Conservation (phyloP, 1,139 yeast species). For the Sugiyamaella paludigena region DNA sequence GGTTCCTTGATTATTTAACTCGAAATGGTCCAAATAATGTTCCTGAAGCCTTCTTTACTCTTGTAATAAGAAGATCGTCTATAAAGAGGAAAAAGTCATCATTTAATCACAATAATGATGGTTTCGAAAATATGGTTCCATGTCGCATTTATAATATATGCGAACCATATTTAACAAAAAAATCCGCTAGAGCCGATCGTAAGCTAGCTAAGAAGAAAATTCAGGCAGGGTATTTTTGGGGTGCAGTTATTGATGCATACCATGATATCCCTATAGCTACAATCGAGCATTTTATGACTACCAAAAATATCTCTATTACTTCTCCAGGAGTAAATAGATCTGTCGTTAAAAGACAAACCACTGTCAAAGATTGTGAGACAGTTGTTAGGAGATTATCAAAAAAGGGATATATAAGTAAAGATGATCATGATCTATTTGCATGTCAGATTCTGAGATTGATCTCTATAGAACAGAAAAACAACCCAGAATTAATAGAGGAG, state of each 20-base stretch:
- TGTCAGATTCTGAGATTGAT: too few species aligned
- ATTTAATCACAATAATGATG: too few species aligned
- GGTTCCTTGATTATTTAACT: slow-evolving; percentile 3
- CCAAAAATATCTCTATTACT: neutral
- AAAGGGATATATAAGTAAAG: neutral
- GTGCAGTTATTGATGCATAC: slow-evolving; percentile 1
- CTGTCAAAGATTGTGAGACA: neutral
- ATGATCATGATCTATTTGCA: neutral
- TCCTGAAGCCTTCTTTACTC: neutral
- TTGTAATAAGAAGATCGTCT: neutral
- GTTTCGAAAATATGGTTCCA: too few species aligned
- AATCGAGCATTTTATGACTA: neutral
- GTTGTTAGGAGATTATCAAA: neutral
- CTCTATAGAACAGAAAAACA: too few species aligned
- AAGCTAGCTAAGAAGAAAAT: neutral
- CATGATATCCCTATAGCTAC: neutral
- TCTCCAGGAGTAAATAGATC: slow-evolving; percentile 2
- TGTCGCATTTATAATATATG: neutral
- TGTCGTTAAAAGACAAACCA: slow-evolving; percentile 2
- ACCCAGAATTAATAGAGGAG: too few species aligned
- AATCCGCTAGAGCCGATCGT: neutral
- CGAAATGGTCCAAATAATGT: slow-evolving; percentile 5
- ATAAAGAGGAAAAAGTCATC: too few species aligned
- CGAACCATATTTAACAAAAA: slow-evolving; percentile 7
- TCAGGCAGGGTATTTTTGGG: slow-evolving; percentile 8